These are phyloP conservation scores for Straminergon stramineum DNA, from an alignment of 225 moss, liverwort and hornwort genomes.

Conservation along the genomic window DNA sequence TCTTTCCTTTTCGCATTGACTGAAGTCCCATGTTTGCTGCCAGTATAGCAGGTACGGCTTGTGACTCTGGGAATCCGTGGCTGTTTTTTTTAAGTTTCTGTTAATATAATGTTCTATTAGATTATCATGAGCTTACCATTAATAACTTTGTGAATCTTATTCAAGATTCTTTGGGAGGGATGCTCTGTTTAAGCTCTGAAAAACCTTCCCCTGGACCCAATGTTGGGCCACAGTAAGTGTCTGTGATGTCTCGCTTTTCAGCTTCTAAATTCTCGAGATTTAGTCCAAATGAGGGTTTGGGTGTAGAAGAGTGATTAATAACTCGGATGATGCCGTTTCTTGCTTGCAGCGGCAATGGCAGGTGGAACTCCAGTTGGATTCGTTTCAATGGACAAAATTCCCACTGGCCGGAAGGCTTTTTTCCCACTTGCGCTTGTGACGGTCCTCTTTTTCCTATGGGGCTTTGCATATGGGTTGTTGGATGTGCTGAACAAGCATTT, in stretches of 20 bases:
- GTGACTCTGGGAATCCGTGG: neutral
- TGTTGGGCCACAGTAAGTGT: neutral
- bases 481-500: slow-evolving; percentile 37
- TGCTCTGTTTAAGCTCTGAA: neutral
- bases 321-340: neutral
- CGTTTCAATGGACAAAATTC: neutral
- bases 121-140: neutral
- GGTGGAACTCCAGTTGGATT: neutral
- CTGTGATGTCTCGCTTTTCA: neutral
- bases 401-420: slow-evolving; percentile 11
- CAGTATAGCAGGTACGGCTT: neutral
- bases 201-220: neutral
- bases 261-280: neutral
- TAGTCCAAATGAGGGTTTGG: neutral
- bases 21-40: neutral
- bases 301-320: neutral
- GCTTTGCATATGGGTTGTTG: slow-evolving; percentile 29
- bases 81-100: neutral
- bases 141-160: neutral
- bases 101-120: neutral
- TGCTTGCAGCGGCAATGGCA: slow-evolving; percentile 1
- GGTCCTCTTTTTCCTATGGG: slow-evolving; percentile 27
- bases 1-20: neutral
- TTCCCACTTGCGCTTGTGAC: slow-evolving; percentile 20
- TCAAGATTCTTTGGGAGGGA: neutral